Evolutionary conservation across 2,329 filamentous ascomycete species (phyloP).

Genomic region (Helminthosporium solani): DNA sequence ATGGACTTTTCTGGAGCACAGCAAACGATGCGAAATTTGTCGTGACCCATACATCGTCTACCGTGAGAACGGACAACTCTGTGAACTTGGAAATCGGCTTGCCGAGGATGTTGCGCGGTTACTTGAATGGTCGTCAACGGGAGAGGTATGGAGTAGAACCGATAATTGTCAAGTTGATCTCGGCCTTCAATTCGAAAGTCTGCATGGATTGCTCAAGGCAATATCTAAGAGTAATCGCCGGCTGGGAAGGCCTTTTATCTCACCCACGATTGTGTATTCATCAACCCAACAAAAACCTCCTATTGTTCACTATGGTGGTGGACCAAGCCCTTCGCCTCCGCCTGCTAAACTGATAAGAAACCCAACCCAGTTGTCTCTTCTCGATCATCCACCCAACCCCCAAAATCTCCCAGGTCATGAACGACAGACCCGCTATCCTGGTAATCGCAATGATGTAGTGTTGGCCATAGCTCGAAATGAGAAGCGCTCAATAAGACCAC

Average conservation of each 20-base stretch:
- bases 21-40: background rate
- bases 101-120: background rate
- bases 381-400: no score
- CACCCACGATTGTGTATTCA: background rate
- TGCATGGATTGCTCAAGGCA: background rate
- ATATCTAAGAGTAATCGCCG: background rate
- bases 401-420: no score
- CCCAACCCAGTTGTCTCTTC: no score
- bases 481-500: no score
- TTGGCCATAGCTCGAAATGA: no score
- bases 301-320: no score
- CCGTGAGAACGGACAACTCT: background rate
- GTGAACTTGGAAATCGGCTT: background rate
- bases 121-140: background rate
- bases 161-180: background rate
- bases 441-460: no score
- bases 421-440: no score
- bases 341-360: no score
- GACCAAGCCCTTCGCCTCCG: no score
- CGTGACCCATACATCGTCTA: background rate
- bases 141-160: background rate
- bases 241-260: background rate
- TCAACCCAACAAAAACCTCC: background rate
- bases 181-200: background rate
- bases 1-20: background rate